phyloP scores from a whole-genome alignment of 495 filamentous ascomycete species.

The Sporormia fimetaria region DNA sequence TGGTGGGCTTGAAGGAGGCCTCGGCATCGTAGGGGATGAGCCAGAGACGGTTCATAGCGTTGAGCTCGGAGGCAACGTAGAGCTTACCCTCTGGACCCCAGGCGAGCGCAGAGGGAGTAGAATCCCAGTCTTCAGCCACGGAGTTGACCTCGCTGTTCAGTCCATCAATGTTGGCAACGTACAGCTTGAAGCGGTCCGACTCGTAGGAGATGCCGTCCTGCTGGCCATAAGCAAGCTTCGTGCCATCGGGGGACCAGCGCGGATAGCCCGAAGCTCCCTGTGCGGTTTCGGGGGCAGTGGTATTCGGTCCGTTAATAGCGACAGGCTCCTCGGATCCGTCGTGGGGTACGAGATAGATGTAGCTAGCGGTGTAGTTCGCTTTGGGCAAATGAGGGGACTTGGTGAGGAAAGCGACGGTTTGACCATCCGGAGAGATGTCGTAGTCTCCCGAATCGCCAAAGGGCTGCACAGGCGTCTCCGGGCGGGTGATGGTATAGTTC shows the following conservation, averaged over 20 bases:
- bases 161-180: slow-evolving; percentile 37
- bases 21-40: slow-evolving; percentile 2
- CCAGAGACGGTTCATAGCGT: slow-evolving; percentile 17
- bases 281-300: slow-evolving; percentile 31
- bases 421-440: slow-evolving; percentile 43
- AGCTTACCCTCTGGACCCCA: slow-evolving; percentile 24
- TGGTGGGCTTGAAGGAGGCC: neutral
- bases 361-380: slow-evolving; percentile 69
- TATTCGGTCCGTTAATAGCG: slow-evolving; percentile 36
- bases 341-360: slow-evolving; percentile 61
- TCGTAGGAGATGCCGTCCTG: slow-evolving; percentile 61
- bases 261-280: slow-evolving; percentile 61
- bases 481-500: slow-evolving; percentile 31
- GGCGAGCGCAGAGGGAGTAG: slow-evolving; percentile 9
- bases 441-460: slow-evolving; percentile 51
- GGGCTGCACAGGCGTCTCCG: slow-evolving; percentile 41
- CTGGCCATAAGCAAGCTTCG: slow-evolving; percentile 60
- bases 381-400: slow-evolving; percentile 68
- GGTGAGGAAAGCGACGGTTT: slow-evolving; percentile 59
- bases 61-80: slow-evolving; percentile 25
- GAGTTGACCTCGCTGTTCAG: slow-evolving; percentile 1
- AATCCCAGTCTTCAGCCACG: slow-evolving; percentile 23
- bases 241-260: slow-evolving; percentile 61
- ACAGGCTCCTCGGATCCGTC: slow-evolving; percentile 21
- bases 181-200: slow-evolving; percentile 67